phyloP scores from a whole-genome alignment of 169 alveolate genomes.

The Eimeria praecox region DNA sequence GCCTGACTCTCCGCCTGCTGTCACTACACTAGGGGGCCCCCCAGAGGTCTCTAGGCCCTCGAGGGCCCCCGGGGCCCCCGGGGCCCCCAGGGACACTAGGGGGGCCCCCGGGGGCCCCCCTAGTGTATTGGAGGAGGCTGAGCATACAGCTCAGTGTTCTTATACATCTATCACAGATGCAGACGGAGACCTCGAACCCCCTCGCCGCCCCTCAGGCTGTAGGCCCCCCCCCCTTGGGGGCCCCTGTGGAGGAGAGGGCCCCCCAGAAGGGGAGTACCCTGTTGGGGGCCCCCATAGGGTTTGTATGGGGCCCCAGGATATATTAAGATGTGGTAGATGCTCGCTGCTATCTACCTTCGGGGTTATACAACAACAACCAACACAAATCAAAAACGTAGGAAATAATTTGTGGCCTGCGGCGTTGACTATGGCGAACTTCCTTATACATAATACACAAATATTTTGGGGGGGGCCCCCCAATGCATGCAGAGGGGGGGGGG shows the following conservation, averaged over 20 bases:
- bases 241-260: constrained; percentile 10
- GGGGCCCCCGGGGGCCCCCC: too few species aligned
- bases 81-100: neutral
- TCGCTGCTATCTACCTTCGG: too few species aligned
- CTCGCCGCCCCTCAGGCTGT: neutral
- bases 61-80: neutral
- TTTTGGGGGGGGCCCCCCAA: neutral
- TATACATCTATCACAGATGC: neutral
- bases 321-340: too few species aligned
- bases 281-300: neutral
- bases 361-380: neutral
- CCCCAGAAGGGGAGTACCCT: neutral
- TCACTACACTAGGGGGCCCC: neutral
- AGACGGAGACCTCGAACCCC: constrained; percentile 33
- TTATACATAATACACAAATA: neutral
- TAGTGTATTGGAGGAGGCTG: neutral
- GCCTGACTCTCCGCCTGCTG: neutral
- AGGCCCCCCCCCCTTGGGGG: neutral
- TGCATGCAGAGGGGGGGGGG: neutral
- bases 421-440: neutral
- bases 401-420: constrained; percentile 15
- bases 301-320: too few species aligned
- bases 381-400: neutral
- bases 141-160: neutral
- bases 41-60: neutral